phyloP scores from a whole-genome alignment of 495 filamentous ascomycete species.

The Aspergillus coremiiformis region DNA sequence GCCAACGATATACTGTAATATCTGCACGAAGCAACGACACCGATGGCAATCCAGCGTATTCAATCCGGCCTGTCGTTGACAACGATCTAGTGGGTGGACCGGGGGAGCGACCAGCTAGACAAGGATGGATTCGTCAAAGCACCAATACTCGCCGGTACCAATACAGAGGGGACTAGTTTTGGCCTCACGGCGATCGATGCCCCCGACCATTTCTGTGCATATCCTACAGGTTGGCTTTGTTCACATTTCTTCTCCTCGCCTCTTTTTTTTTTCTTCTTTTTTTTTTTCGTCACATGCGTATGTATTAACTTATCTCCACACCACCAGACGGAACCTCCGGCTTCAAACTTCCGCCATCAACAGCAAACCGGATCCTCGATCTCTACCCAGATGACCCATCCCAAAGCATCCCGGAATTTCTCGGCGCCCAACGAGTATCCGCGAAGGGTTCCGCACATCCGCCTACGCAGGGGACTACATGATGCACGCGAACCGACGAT shows the following conservation, averaged over 20 bases:
- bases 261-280: too few relatives aligned
- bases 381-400: conserved; percentile 45
- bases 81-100: conserved; percentile 41
- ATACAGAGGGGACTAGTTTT: conserved; percentile 43
- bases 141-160: conserved; percentile 41
- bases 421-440: conserved; percentile 34
- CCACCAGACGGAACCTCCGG: conserved; percentile 20
- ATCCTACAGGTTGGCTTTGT: conserved; percentile 28
- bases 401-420: conserved; percentile 36
- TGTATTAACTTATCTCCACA: not conserved
- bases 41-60: conserved; percentile 23
- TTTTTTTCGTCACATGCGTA: not conserved
- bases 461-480: conserved; percentile 48
- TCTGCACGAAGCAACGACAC: conserved; percentile 36
- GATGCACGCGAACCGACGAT: conserved; percentile 51
- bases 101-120: conserved; percentile 28
- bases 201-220: conserved; percentile 37
- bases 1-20: conserved; percentile 38
- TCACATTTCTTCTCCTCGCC: not conserved
- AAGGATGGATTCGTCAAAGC: conserved; percentile 38
- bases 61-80: conserved; percentile 42
- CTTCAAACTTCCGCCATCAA: conserved; percentile 22
- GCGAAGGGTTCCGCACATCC: conserved; percentile 35
- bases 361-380: conserved; percentile 37
- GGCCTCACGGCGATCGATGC: conserved; percentile 39